Percentiles rank a stretch among this genome's conserved stretches.
phyloP scores from a whole-genome alignment of 306 rosid species.

The Cicer bijugum region DNA sequence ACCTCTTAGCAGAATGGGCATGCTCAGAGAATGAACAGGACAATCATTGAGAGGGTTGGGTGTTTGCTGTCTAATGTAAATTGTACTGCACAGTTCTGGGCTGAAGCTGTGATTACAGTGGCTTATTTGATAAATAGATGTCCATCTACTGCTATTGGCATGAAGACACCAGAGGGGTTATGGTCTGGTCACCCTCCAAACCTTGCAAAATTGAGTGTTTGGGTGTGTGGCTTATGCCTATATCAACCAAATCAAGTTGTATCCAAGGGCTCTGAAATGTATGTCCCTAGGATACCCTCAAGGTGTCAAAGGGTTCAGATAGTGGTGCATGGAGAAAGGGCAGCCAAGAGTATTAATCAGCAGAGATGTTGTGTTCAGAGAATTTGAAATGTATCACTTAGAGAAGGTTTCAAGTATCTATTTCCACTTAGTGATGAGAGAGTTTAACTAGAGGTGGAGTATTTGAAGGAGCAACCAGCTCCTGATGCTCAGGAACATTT shows the following conservation, averaged over 20 bases:
- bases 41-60: neutral
- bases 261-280: neutral
- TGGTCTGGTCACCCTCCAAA: too few species aligned
- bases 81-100: neutral
- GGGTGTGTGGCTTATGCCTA: slow-evolving; percentile 8
- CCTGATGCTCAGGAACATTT: neutral
- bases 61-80: neutral
- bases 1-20: neutral
- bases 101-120: neutral
- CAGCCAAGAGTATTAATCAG: neutral
- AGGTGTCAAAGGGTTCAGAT: neutral
- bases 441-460: neutral
- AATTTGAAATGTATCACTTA: neutral
- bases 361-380: neutral
- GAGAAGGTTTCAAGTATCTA: neutral
- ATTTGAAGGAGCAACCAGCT: neutral
- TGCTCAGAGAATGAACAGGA: slow-evolving; percentile 3
- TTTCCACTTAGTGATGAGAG: neutral
- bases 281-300: neutral
- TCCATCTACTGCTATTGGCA: neutral
- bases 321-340: neutral
- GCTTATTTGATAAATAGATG: neutral
- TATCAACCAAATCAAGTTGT: neutral
- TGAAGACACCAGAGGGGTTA: neutral
- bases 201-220: neutral